Percentiles rank a stretch among this genome's conserved stretches.
Conservation (phyloP, 1,284 basidiomycete species). For the Ceratobasidium papillatum region DNA sequence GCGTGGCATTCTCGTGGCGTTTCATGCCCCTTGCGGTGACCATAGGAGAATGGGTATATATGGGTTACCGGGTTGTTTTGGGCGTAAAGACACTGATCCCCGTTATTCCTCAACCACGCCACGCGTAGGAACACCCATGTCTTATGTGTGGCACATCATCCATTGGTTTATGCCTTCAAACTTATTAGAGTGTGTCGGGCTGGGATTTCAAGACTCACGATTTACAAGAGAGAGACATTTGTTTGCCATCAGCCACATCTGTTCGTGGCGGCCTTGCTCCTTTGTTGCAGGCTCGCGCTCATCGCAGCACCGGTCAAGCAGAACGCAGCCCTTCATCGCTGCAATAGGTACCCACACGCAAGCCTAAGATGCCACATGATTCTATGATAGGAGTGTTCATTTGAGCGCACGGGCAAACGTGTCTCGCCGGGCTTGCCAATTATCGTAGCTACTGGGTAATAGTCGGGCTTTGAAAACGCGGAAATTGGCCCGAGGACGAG, state of each 20-base stretch:
- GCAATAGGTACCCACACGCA: conserved; percentile 13
- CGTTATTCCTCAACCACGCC: conserved; percentile 13
- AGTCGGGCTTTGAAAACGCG: conserved; percentile 11
- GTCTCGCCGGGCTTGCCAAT: neutral
- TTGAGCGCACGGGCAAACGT: conserved; percentile 4
- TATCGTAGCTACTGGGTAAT: neutral
- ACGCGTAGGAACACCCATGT: neutral
- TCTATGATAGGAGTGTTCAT: conserved; percentile 36
- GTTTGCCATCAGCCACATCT: conserved; percentile 14
- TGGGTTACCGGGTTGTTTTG: neutral
- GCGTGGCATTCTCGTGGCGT: conserved; percentile 18
- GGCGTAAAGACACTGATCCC: conserved; percentile 4
- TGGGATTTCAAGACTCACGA: neutral
- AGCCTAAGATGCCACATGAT: conserved; percentile 14
- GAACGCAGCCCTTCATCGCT: conserved; percentile 26
- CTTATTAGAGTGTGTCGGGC: conserved; percentile 3
- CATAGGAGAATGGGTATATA: neutral
- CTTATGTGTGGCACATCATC: conserved; percentile 5
- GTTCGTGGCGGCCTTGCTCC: conserved; percentile 4
- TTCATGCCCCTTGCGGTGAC: neutral
- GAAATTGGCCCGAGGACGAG: conserved; percentile 3
- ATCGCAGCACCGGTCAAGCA: conserved; percentile 8
- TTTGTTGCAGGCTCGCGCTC: conserved; percentile 16
- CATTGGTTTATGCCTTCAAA: neutral
- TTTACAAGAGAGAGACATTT: neutral